These are phyloP conservation scores for Aspergillus sojae DNA, from an alignment of 2,329 filamentous ascomycete genomes.

Conservation along the genomic window DNA sequence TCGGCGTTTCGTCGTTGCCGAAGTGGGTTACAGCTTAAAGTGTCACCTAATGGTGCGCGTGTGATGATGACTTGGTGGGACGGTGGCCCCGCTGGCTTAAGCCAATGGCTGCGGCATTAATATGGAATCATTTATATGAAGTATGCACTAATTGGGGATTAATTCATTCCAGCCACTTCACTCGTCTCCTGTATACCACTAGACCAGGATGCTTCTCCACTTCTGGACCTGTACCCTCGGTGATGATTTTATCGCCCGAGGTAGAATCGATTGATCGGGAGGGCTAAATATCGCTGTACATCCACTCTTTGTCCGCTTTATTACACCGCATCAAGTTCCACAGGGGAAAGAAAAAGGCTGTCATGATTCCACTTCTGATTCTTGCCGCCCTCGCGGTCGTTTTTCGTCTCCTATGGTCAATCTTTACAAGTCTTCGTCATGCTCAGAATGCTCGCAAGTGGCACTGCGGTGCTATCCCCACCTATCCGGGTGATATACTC, in stretches of 20 bases:
- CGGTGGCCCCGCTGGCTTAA: not conserved
- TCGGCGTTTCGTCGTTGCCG: not conserved
- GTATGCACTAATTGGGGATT: not conserved
- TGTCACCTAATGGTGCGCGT: not conserved
- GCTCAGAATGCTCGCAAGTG: constrained; percentile 29
- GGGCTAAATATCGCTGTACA: not conserved
- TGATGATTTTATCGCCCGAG: not conserved
- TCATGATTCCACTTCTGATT: constrained; percentile 24
- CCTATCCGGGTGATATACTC: constrained; percentile 31
- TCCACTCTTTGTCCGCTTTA: not conserved
- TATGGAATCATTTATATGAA: not conserved
- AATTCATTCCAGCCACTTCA: not conserved
- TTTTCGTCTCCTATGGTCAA: constrained; percentile 26
- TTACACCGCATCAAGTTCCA: not conserved
- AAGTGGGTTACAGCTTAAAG: not conserved
- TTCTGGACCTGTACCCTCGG: not conserved
- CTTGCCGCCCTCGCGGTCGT: constrained; percentile 27
- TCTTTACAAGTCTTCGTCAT: constrained; percentile 28
- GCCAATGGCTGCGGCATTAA: not conserved
- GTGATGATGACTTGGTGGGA: not conserved
- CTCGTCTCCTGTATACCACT: not conserved
- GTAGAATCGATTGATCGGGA: not conserved
- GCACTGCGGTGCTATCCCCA: constrained; percentile 27
- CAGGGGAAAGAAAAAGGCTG: constrained; percentile 4
- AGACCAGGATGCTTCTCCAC: not conserved